A percentile compares a stretch with the other conserved stretches of the same genome.
These are phyloP conservation scores for Mercurialis annua DNA, from an alignment of 345 rosid species.

Conservation along the genomic window DNA sequence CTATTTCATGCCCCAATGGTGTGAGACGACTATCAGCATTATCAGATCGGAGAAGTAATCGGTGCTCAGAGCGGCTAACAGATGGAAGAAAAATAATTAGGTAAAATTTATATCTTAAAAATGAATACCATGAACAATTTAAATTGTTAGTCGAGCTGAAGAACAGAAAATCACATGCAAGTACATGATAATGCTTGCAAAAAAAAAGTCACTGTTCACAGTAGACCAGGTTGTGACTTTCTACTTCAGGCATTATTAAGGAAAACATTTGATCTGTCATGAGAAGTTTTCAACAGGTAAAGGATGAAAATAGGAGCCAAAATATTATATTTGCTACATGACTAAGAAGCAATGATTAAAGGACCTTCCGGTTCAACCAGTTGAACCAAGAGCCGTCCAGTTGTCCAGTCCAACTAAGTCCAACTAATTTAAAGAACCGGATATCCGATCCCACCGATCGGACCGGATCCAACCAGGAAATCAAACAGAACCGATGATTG, in stretches of 20 bases:
- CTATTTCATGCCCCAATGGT: constrained; percentile 84
- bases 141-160: background rate
- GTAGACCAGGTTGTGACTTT: background rate
- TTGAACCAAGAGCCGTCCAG: too few relatives aligned
- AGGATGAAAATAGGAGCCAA: background rate
- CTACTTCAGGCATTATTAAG: background rate
- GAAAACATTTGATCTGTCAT: background rate
- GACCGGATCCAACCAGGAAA: too few relatives aligned
- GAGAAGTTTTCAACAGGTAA: background rate
- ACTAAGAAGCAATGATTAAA: too few relatives aligned
- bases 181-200: background rate
- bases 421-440: too few relatives aligned
- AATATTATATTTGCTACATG: too few relatives aligned
- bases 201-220: background rate
- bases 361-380: too few relatives aligned
- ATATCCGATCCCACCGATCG: too few relatives aligned
- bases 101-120: background rate
- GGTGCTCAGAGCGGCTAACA: constrained; percentile 87
- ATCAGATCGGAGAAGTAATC: constrained; percentile 90
- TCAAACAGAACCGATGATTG: too few relatives aligned
- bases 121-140: background rate
- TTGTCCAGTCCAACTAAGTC: too few relatives aligned
- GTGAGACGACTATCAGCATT: constrained; percentile 98
- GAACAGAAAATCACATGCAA: background rate
- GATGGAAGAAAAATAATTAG: constrained; percentile 7